phyloP scores from a whole-genome alignment of 108 stramenopile species.

The Chaetoceros muelleri region DNA sequence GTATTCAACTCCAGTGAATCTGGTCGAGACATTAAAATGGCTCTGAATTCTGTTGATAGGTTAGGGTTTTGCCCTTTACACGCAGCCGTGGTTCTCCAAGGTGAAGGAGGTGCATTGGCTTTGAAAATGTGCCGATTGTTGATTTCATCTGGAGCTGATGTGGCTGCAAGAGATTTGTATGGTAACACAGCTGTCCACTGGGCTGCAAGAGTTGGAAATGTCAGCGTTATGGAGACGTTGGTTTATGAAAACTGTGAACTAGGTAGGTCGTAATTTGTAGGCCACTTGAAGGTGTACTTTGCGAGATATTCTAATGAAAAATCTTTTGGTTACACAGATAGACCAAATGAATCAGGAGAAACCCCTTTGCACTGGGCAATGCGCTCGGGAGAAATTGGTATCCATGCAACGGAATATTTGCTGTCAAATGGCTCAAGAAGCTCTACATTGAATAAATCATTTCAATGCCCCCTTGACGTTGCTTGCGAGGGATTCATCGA shows the following conservation, averaged over 20 bases:
- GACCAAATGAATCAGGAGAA: conserved; percentile 67
- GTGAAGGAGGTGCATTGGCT: conserved; percentile 15
- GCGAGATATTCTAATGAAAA: background rate
- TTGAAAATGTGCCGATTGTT: conserved; percentile 41
- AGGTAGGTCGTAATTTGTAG: conserved; percentile 7
- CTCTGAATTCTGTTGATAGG: conserved; percentile 33
- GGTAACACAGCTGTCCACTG: conserved; percentile 79
- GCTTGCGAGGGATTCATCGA: conserved; percentile 69
- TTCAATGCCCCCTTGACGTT: conserved; percentile 71
- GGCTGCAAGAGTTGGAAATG: conserved; percentile 74
- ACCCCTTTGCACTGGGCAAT: conserved; percentile 84
- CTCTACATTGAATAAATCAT: conserved; percentile 47
- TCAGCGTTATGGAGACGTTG: conserved; percentile 42
- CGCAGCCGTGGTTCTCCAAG: conserved; percentile 42
- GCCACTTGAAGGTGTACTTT: background rate
- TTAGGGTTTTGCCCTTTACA: conserved; percentile 64
- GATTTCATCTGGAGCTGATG: conserved; percentile 39
- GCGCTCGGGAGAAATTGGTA: conserved; percentile 47
- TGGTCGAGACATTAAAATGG: background rate
- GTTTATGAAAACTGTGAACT: conserved; percentile 45
- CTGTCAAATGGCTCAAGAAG: conserved; percentile 61
- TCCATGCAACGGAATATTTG: conserved; percentile 38
- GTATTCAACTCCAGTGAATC: conserved; percentile 6
- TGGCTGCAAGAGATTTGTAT: conserved; percentile 35
- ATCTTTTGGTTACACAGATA: conserved; percentile 26